These are phyloP conservation scores for Hypoxylon sp. DNA, from an alignment of 2,329 filamentous ascomycete genomes.

Conservation along the genomic window DNA sequence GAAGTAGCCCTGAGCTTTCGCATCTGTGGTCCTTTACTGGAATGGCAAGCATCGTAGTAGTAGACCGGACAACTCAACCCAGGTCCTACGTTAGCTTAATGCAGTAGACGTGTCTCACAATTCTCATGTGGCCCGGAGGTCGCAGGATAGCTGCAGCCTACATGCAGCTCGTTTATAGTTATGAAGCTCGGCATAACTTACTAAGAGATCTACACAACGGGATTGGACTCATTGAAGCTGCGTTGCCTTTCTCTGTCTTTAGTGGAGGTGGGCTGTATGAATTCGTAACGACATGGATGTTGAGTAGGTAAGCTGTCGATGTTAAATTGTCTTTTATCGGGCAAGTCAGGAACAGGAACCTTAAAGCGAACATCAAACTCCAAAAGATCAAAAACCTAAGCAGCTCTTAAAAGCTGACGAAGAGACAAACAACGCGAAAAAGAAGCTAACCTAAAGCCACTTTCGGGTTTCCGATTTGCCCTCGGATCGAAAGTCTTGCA, in stretches of 20 bases:
- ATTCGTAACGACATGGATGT: slow-evolving; percentile 30
- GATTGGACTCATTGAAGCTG: slow-evolving; percentile 6
- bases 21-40: slow-evolving; percentile 17
- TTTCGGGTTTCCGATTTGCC: slow-evolving; percentile 45
- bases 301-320: background rate
- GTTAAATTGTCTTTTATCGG: slow-evolving; percentile 25
- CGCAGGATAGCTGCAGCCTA: slow-evolving; percentile 38
- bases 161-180: slow-evolving; percentile 26
- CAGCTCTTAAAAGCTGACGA: slow-evolving; percentile 22
- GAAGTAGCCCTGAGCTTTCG: slow-evolving; percentile 27
- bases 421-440: slow-evolving; percentile 15
- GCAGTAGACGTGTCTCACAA: slow-evolving; percentile 45
- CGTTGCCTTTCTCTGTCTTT: background rate
- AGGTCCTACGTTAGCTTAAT: slow-evolving; percentile 42
- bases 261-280: background rate
- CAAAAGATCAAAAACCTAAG: slow-evolving; percentile 17
- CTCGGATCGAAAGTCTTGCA: slow-evolving; percentile 45
- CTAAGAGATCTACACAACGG: slow-evolving; percentile 20
- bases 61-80: slow-evolving; percentile 38
- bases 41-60: slow-evolving; percentile 23
- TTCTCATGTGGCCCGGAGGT: slow-evolving; percentile 41
- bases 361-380: slow-evolving; percentile 31
- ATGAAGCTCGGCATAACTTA: slow-evolving; percentile 37
- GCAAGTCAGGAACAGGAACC: slow-evolving; percentile 44
- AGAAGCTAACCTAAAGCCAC: slow-evolving; percentile 26